These are phyloP conservation scores for Dillenia suffruticosa DNA, from an alignment of 164 flowering plant species.

Conservation along the genomic window DNA sequence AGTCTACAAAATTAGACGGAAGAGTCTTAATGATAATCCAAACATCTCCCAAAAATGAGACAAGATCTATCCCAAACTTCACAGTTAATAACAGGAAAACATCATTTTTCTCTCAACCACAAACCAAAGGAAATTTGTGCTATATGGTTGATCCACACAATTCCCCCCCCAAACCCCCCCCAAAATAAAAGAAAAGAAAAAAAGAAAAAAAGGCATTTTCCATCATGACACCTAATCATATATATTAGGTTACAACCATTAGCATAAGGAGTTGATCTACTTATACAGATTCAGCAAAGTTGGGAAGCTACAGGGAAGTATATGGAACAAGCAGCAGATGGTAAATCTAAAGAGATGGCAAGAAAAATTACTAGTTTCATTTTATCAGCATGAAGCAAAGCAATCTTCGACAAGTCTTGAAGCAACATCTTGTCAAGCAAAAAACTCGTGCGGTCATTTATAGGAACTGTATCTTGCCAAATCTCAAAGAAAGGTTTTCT, in stretches of 20 bases:
- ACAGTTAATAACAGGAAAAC: too few relatives aligned
- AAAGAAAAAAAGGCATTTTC: too few relatives aligned
- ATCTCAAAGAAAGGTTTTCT: slow-evolving; percentile 25
- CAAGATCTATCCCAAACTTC: too few relatives aligned
- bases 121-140: too few relatives aligned
- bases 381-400: slow-evolving; percentile 32
- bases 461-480: slow-evolving; percentile 54
- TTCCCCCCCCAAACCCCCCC: too few relatives aligned
- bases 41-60: too few relatives aligned
- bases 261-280: background rate
- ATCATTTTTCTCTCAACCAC: too few relatives aligned
- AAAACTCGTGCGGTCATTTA: slow-evolving; percentile 51
- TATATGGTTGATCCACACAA: too few relatives aligned
- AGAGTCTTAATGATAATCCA: too few relatives aligned
- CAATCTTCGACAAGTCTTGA: slow-evolving; percentile 32
- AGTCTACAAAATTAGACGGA: too few relatives aligned
- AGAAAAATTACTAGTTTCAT: slow-evolving; percentile 23
- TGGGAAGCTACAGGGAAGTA: background rate
- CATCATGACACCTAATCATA: too few relatives aligned
- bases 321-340: background rate
- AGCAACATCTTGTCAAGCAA: slow-evolving; percentile 58
- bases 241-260: background rate
- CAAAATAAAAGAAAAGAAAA: too few relatives aligned
- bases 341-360: background rate
- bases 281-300: background rate